phyloP scores from a whole-genome alignment of 2,329 filamentous ascomycete genomes.

The Colletotrichum salicis region DNA sequence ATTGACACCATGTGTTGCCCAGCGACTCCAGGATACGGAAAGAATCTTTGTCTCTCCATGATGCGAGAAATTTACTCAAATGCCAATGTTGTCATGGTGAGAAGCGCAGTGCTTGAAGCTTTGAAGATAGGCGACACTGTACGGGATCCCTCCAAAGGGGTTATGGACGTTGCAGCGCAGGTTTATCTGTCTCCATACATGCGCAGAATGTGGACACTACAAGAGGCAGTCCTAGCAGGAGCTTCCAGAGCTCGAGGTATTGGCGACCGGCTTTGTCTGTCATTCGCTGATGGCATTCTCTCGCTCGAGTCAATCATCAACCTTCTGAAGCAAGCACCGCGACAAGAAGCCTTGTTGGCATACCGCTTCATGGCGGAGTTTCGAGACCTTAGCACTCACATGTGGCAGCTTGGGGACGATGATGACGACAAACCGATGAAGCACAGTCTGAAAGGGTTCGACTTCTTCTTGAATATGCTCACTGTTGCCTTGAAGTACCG shows the following conservation, averaged over 20 bases:
- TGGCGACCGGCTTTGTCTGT: constrained; percentile 18
- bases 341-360: not conserved
- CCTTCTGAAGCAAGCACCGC: constrained; percentile 5
- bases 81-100: constrained; percentile 19
- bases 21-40: constrained; percentile 5
- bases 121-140: not conserved
- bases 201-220: constrained; percentile 30
- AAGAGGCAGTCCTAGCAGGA: constrained; percentile 27
- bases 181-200: constrained; percentile 21
- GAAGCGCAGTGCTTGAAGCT: constrained; percentile 1
- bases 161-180: constrained; percentile 13
- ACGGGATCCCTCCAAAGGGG: not conserved
- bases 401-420: not conserved
- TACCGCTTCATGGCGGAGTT: constrained; percentile 1
- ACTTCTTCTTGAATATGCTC: constrained; percentile 10
- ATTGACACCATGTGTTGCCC: constrained; percentile 22
- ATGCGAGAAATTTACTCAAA: constrained; percentile 28
- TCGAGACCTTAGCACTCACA: constrained; percentile 4
- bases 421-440: not conserved
- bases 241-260: not conserved
- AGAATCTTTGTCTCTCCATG: constrained; percentile 8
- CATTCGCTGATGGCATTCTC: constrained; percentile 10
- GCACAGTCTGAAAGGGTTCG: not conserved
- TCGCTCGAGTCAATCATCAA: not conserved
- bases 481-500: constrained; percentile 13